Evolutionary conservation across 805 yeast species (phyloP).

Genomic region (Candida koratica): DNA sequence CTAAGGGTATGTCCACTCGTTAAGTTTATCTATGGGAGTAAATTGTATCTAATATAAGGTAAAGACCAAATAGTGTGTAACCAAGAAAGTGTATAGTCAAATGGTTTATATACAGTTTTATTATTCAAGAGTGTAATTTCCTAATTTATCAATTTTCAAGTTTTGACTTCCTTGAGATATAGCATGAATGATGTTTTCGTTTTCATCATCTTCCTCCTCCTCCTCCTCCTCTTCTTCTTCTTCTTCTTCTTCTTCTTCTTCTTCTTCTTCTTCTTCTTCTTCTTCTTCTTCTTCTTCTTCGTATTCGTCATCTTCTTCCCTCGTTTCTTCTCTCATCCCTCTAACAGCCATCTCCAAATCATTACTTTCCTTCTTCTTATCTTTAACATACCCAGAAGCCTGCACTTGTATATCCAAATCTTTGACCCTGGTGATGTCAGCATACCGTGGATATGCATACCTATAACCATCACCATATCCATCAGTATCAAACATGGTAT

Average conservation of each 20-base stretch:
- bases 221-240: slow-evolving; percentile 46
- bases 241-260: slow-evolving; percentile 31
- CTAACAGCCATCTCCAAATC: slow-evolving; percentile 77
- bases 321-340: slow-evolving; percentile 47
- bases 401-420: slow-evolving; percentile 80
- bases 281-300: slow-evolving; percentile 14
- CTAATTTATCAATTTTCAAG: slow-evolving; percentile 77
- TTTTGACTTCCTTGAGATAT: slow-evolving; percentile 57
- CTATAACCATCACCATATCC: slow-evolving; percentile 80
- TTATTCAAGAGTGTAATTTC: slow-evolving; percentile 67
- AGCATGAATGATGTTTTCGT: slow-evolving; percentile 65
- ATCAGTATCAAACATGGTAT: slow-evolving; percentile 68
- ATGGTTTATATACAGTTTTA: slow-evolving; percentile 8
- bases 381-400: slow-evolving; percentile 76
- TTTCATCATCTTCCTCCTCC: slow-evolving; percentile 27
- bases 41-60: not conserved
- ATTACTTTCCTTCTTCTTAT: slow-evolving; percentile 25
- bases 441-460: slow-evolving; percentile 74
- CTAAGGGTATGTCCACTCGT: slow-evolving; percentile 99
- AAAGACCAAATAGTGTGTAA: slow-evolving; percentile 8
- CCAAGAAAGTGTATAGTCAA: slow-evolving; percentile 8
- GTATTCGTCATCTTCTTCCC: slow-evolving; percentile 4
- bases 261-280: slow-evolving; percentile 27
- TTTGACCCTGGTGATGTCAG: slow-evolving; percentile 64
- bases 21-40: slow-evolving; percentile 35